Base-by-base conservation (phyloP, 2,329 filamentous ascomycete species). In the Ceratocystis destructans region DNA sequence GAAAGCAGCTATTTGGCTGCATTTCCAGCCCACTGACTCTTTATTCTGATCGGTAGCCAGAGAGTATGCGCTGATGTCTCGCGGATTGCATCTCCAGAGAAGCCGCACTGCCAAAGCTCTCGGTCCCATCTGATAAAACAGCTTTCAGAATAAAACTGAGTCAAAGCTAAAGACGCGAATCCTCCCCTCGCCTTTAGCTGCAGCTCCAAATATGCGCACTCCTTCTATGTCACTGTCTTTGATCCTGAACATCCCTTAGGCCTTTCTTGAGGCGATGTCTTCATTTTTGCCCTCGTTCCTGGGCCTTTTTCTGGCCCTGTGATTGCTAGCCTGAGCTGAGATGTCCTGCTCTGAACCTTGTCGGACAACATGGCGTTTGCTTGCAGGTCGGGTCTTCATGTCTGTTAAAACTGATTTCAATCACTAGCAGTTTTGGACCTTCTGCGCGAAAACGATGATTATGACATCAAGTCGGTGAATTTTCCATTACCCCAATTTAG, bases 71-170 rank as follows among this genome's bases (percentile, higher is more conserved):
- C 37, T 41, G 3, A 15, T 15, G 37, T 41, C 37, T 5, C 37
- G 10, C 10, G 10, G 37, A 1, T 15, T 12, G 12, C 15, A 5
- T 10, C 37, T 41, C 37, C 37, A 41, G 12, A 41, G 12, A 31
- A 20, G 55, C 7, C 8, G 55, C 12, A 37, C 55, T 31, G 55
- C 25, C 28, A 59, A 37, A 59, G n/a, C 15, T 37, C 17, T 28
- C 10, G 44, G 33, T 53, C 45, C 20, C 45, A 62, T 66, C 64
- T 66, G 64, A 66, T 66, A 53, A 41, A 41, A 66, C 48, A 33
- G n/a, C 45, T 48, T 62, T 17, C 55, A 62, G 44, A 45, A 53
- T 66, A 33, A 48, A 62, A 33, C 53, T 5, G 44, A 28, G 55
- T 31, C 55, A 59, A 37, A 37, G 28, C 31, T 59, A 37, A n/a